Percentiles rank a stretch among this genome's conserved stretches.
These are phyloP conservation scores for Euptelea pleiosperma DNA, from an alignment of 164 flowering plant genomes.

Conservation along the genomic window DNA sequence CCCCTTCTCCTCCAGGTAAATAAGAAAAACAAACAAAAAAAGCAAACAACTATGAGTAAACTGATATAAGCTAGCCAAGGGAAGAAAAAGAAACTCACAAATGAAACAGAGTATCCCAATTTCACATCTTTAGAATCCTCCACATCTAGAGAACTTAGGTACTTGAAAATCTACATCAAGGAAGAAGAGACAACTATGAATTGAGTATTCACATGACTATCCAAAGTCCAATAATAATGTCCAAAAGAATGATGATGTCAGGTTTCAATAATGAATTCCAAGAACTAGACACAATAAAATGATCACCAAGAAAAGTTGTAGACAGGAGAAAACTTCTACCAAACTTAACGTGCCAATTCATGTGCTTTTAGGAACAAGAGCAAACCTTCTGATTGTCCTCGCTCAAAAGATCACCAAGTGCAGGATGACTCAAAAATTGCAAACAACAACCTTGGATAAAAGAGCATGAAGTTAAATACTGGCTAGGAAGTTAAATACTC, in stretches of 20 bases:
- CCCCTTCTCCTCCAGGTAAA: background rate
- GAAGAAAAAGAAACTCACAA: constrained; percentile 47
- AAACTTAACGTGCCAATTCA: background rate
- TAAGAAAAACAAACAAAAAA: background rate
- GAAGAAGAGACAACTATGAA: background rate
- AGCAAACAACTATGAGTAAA: background rate
- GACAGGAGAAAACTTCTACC: background rate
- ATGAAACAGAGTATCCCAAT: constrained; percentile 71
- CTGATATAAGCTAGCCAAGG: background rate
- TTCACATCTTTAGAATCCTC: constrained; percentile 74
- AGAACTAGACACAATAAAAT: too few species aligned
- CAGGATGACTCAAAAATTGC: constrained; percentile 89
- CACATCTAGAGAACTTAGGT: constrained; percentile 62
- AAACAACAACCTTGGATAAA: constrained; percentile 24
- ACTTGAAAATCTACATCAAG: constrained; percentile 58
- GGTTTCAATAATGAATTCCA: background rate
- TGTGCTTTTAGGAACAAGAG: background rate
- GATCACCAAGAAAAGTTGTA: background rate
- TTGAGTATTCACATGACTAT: background rate
- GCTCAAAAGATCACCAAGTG: constrained; percentile 54
- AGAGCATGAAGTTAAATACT: constrained; percentile 48
- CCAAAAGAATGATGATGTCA: background rate
- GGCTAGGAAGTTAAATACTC: constrained; percentile 2
- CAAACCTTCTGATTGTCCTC: constrained; percentile 79
- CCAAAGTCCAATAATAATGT: too few species aligned